Conservation (phyloP, 2,329 filamentous ascomycete genomes). For the Biscogniauxia mediterranea region DNA sequence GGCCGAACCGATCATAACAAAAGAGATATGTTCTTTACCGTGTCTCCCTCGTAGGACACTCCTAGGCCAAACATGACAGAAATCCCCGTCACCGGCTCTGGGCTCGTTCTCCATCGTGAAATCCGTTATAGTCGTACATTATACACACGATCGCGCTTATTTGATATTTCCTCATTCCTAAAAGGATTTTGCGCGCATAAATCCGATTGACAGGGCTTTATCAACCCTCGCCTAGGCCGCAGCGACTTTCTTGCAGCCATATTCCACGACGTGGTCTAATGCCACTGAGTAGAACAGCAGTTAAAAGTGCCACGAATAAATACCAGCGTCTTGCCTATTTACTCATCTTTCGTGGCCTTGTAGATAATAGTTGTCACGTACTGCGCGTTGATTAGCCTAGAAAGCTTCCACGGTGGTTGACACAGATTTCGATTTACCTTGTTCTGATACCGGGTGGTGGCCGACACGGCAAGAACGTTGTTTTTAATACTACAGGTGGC, state of each 20-base stretch:
- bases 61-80: background rate
- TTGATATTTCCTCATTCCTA: background rate
- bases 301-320: background rate
- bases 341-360: slow-evolving; percentile 72
- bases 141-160: background rate
- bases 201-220: background rate
- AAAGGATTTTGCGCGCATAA: background rate
- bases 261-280: background rate
- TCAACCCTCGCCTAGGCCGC: background rate
- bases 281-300: background rate
- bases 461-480: slow-evolving; percentile 89
- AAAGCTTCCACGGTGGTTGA: background rate
- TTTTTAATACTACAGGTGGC: slow-evolving; percentile 98
- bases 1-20: background rate
- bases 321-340: slow-evolving; percentile 3
- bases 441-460: slow-evolving; percentile 94
- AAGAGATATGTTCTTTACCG: background rate
- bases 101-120: background rate
- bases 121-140: background rate
- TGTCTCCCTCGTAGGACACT: background rate
- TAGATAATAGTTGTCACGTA: slow-evolving; percentile 98
- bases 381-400: slow-evolving; percentile 44
- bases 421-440: slow-evolving; percentile 59
- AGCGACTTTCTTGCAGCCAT: background rate
- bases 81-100: slow-evolving; percentile 1